Evolutionary conservation across 108 stramenopile genomes (phyloP).

Genomic region (Fragilariopsis cylindrus): DNA sequence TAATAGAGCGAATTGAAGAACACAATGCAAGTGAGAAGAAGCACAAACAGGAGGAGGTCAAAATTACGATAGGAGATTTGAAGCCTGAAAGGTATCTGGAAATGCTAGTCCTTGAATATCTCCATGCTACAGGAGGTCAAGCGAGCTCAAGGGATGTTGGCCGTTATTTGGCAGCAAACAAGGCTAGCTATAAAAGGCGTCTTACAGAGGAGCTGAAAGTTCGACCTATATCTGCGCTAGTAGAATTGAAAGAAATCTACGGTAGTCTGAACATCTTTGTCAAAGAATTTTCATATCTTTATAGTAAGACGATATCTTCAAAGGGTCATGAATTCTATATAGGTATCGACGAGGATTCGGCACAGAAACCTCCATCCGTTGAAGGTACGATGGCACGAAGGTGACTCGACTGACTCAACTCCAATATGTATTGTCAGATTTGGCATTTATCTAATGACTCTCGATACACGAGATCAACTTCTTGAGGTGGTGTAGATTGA

Average conservation of each 20-base stretch:
- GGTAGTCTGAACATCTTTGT: slow-evolving; percentile 33
- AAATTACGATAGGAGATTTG: background rate
- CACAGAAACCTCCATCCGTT: background rate
- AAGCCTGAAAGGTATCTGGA: slow-evolving; percentile 44
- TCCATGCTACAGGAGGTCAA: slow-evolving; percentile 64
- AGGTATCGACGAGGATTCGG: slow-evolving; percentile 7
- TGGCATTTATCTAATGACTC: background rate
- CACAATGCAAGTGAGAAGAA: slow-evolving; percentile 34
- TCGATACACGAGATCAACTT: slow-evolving; percentile 40
- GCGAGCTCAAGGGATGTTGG: slow-evolving; percentile 77
- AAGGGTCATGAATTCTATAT: slow-evolving; percentile 7
- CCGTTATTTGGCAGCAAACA: slow-evolving; percentile 54
- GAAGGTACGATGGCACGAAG: no score
- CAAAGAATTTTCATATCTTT: background rate
- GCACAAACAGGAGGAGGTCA: background rate
- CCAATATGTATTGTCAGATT: background rate
- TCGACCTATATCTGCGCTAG: slow-evolving; percentile 20
- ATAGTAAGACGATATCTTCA: background rate
- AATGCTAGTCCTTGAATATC: slow-evolving; percentile 57
- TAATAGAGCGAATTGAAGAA: slow-evolving; percentile 55
- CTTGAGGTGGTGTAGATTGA: slow-evolving; percentile 42
- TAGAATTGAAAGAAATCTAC: slow-evolving; percentile 39
- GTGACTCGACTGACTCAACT: background rate
- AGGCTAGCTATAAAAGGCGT: slow-evolving; percentile 20
- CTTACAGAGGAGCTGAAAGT: background rate